A percentile compares a stretch with the other conserved stretches of the same genome.
Conservation (phyloP, 768 basidiomycete species). For the Auriscalpium microsporum region DNA sequence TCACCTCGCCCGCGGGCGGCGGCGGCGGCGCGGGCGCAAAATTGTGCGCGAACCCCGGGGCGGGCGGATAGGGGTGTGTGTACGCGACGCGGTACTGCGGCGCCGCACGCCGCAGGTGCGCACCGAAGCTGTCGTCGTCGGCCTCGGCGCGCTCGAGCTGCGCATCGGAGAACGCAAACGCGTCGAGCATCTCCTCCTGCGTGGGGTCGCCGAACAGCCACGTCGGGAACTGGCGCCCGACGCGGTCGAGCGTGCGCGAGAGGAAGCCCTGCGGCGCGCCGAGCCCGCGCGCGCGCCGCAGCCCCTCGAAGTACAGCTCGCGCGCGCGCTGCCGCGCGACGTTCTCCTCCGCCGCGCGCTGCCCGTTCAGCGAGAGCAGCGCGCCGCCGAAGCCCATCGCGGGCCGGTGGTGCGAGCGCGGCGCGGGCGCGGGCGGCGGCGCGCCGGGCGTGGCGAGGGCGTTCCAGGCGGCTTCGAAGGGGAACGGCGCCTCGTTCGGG, state of each 20-base stretch:
- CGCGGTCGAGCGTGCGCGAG: conserved; percentile 1
- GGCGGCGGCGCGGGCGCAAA: conserved; percentile 38
- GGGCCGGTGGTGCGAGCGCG: conserved; percentile 49
- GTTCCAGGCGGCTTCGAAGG: conserved; percentile 35
- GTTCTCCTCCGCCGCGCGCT: conserved; percentile 5
- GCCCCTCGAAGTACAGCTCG: conserved; percentile 6
- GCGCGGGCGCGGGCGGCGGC: conserved; percentile 17
- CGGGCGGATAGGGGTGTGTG: conserved; percentile 51
- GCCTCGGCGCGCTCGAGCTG: neutral
- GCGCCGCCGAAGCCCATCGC: conserved; percentile 61
- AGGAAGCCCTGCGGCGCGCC: conserved; percentile 10
- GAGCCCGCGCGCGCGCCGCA: conserved; percentile 5
- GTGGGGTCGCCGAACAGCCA: conserved; percentile 12
- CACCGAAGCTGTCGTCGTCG: neutral
- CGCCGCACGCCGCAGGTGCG: conserved; percentile 12
- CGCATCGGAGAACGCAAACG: conserved; percentile 11
- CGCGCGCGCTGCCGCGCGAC: conserved; percentile 7
- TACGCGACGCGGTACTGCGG: conserved; percentile 47
- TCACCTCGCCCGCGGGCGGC: conserved; percentile 25
- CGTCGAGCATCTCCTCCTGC: conserved; percentile 13
- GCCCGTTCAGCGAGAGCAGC: conserved; percentile 36
- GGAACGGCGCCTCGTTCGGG: conserved; percentile 42
- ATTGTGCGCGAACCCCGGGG: conserved; percentile 61
- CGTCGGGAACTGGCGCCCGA: conserved; percentile 9
- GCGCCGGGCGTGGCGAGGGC: no score